Percentiles rank a stretch among this genome's conserved stretches.
These are phyloP conservation scores for Arctium lappa DNA, from an alignment of 129 eudicot genomes.

Conservation along the genomic window DNA sequence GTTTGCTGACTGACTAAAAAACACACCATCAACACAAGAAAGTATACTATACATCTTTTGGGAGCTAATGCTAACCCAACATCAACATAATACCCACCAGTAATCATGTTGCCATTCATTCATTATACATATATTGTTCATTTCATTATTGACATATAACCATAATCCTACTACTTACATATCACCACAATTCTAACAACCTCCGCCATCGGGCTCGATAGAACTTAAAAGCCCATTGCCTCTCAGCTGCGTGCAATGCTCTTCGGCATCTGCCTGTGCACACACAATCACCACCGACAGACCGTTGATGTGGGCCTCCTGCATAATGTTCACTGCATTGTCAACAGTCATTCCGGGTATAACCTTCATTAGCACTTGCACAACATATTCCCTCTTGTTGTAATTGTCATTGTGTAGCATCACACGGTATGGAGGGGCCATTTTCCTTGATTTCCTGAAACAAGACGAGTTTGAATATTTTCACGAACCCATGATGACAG, in stretches of 20 bases:
- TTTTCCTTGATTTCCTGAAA: constrained; percentile 83
- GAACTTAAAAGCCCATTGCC: constrained; percentile 91
- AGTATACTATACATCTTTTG: constrained; percentile 35
- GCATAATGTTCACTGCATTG: constrained; percentile 93
- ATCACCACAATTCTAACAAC: constrained; percentile 44
- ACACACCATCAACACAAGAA: constrained; percentile 25
- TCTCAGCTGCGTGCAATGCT: constrained; percentile 86
- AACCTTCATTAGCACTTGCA: constrained; percentile 94
- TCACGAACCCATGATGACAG: neutral
- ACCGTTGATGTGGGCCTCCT: constrained; percentile 91
- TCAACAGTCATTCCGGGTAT: constrained; percentile 96
- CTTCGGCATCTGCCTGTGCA: constrained; percentile 93
- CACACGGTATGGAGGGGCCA: constrained; percentile 91
- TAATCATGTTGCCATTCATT: constrained; percentile 28
- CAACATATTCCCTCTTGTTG: constrained; percentile 95
- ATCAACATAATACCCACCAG: neutral
- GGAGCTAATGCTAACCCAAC: constrained; percentile 18
- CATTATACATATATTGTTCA: constrained; percentile 12
- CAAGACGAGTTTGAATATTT: neutral
- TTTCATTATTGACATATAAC: constrained; percentile 30
- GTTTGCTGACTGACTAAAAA: neutral
- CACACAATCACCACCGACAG: constrained; percentile 83
- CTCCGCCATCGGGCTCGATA: constrained; percentile 88
- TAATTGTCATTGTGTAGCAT: constrained; percentile 88
- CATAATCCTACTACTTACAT: constrained; percentile 38